phyloP scores from a whole-genome alignment of 345 rosid species.

The Durio zibethinus region DNA sequence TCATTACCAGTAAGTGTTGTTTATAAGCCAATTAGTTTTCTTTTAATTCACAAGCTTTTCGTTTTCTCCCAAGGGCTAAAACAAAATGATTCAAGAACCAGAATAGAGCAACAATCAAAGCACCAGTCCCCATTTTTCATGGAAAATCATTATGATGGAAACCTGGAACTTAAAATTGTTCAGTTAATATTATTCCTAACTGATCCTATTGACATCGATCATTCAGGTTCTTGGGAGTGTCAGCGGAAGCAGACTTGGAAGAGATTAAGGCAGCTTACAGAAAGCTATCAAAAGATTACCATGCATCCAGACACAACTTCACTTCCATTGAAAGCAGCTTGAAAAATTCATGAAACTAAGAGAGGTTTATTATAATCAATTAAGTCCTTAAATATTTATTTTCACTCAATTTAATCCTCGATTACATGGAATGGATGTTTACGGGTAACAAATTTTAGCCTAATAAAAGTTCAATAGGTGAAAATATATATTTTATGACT shows the following conservation, averaged over 20 bases:
- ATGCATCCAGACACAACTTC: slow-evolving; percentile 96
- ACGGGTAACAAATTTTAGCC: too few species aligned
- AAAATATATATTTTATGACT: too few species aligned
- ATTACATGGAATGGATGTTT: too few species aligned
- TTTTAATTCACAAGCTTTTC: too few species aligned
- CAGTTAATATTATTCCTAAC: neutral
- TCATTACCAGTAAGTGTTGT: slow-evolving; percentile 71
- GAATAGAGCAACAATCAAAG: too few species aligned
- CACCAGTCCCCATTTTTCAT: too few species aligned
- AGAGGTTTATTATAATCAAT: slow-evolving; percentile 39
- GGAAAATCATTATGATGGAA: neutral
- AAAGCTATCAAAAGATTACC: slow-evolving; percentile 81
- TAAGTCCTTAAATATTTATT: too few species aligned
- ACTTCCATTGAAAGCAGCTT: slow-evolving; percentile 73
- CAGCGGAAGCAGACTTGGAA: slow-evolving; percentile 69
- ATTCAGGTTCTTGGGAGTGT: slow-evolving; percentile 69
- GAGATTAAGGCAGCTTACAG: slow-evolving; percentile 87
- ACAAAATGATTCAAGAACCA: neutral
- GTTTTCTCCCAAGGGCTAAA: neutral
- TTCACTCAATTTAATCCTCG: too few species aligned
- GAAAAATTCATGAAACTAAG: slow-evolving; percentile 78
- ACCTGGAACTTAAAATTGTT: neutral
- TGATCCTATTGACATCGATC: neutral
- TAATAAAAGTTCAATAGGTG: too few species aligned
- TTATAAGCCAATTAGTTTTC: too few species aligned